phyloP scores from a whole-genome alignment of 2,329 filamentous ascomycete genomes.

The Ophiostoma ips region DNA sequence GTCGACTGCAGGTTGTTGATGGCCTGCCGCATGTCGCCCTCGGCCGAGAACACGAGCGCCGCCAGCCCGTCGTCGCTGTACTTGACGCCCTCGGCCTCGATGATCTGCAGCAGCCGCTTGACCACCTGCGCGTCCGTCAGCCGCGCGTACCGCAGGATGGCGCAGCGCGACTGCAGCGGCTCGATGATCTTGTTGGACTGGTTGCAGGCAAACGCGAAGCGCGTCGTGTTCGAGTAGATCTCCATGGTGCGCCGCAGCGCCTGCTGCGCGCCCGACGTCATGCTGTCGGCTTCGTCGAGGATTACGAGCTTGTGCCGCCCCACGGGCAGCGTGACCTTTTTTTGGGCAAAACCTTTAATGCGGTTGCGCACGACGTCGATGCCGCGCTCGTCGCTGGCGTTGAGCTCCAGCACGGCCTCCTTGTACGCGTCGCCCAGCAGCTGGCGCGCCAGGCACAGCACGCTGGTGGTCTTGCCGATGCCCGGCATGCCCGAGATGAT shows the following conservation, averaged over 20 bases:
- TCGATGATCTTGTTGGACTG: conserved; percentile 99
- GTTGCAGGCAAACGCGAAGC: conserved; percentile 97
- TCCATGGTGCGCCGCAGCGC: conserved; percentile 94
- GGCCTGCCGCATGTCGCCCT: conserved; percentile 97
- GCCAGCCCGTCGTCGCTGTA: conserved; percentile 89
- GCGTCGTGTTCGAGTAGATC: conserved; percentile 90
- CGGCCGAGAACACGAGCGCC: conserved; percentile 91
- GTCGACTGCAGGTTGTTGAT: conserved; percentile 98
- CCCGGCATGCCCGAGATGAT: conserved; percentile 99
- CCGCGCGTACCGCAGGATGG: conserved; percentile 84
- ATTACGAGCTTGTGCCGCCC: conserved; percentile 95
- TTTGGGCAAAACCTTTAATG: conserved; percentile 97
- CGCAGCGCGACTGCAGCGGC: conserved; percentile 91
- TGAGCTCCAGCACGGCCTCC: conserved; percentile 91
- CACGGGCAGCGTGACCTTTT: conserved; percentile 87
- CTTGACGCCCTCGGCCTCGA: conserved; percentile 79
- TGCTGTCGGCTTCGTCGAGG: conserved; percentile 93
- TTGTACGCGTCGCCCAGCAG: conserved; percentile 89
- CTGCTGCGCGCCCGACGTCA: conserved; percentile 95
- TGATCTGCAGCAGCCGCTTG: conserved; percentile 80
- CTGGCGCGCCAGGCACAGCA: conserved; percentile 84
- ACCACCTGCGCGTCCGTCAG: conserved; percentile 89
- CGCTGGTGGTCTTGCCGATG: conserved; percentile 95
- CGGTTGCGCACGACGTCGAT: conserved; percentile 95
- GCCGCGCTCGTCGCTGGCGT: conserved; percentile 89